A percentile compares a stretch with the other conserved stretches of the same genome.
Conservation (phyloP, 257 asterid genomes). For the Nicotiana obtusifolia region DNA sequence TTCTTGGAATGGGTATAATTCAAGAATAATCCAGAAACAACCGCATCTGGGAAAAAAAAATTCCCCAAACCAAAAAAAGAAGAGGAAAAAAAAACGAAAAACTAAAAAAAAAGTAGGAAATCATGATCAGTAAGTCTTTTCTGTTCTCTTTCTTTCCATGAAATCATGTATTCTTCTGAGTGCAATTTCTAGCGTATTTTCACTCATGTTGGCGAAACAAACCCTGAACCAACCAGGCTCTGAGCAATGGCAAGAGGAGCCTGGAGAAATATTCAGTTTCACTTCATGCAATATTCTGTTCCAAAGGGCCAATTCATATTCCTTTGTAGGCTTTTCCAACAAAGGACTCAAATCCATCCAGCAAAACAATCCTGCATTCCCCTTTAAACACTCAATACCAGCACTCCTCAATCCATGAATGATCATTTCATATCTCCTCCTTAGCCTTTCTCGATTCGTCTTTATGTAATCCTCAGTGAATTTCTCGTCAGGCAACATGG, state of each 20-base stretch:
- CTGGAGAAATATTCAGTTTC: conserved; percentile 7
- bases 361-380: conserved; percentile 12
- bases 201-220: conserved; percentile 2
- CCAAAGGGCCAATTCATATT: conserved; percentile 6
- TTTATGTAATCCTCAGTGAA: background rate
- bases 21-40: background rate
- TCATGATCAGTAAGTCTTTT: background rate
- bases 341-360: conserved; percentile 11
- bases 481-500: background rate
- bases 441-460: conserved; percentile 1
- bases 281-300: background rate
- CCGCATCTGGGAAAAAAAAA: background rate
- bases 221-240: conserved; percentile 14
- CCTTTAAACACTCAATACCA: conserved; percentile 1
- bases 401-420: background rate
- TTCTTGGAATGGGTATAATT: background rate
- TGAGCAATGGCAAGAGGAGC: conserved; percentile 8
- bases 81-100: no score
- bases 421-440: conserved; percentile 6
- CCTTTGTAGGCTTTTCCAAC: background rate
- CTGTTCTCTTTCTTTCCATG: background rate
- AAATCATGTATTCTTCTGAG: conserved; percentile 1
- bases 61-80: background rate
- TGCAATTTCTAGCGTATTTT: background rate
- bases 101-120: background rate